Evolutionary conservation across 176 grass and related monocot species (phyloP), one percentile per base, ranked within the genome.

Genomic region (Carex littledalei): DNA sequence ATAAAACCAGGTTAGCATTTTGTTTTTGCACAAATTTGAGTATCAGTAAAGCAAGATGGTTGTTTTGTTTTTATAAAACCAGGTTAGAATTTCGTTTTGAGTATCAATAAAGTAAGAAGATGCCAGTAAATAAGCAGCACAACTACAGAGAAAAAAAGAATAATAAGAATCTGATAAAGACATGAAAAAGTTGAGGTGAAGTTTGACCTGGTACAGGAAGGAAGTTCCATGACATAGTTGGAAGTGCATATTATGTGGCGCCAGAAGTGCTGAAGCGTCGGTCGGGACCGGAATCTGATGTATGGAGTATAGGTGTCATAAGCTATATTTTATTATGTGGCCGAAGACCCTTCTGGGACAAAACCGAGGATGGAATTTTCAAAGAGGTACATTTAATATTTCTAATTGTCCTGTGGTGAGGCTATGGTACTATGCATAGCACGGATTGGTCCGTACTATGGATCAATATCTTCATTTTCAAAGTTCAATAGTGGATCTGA

Each of bases 261-360:
- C 95, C 95, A 43, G 95, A 97, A 86, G 95, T 97, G 54, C 86
- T 97, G 45, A 97, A 89, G 59, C 92, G 92, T 15, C 91, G 86
- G 59, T 97, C 95, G 54, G 95, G 95, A 1, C 95, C 95, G 11
- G 95, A 91, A 82, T 97, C 95, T 20, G 95, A 94, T 2, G 95
- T 90, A 84, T 97, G 95, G 95, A 97, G 95, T 79, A 97, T 97
- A 88, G 95, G 95, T 69, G 95, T 97, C 63, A 97, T 97, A 84
- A 94, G 91, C 73, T 97, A 97, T 73, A 97, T 97, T 91, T 85
- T 97, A 81, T 87, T 97, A 57, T 97, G 95, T 15, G 95, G 95
- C 83, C 86, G 89, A 57, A 89, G 95, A 0, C 95, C 95, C 56
- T 97, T 97, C 80, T 97, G 95, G 95, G 95, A 97, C 84, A 97